phyloP scores from a whole-genome alignment of 805 yeast species.

The Vanderwaltozyma tropicalis region DNA sequence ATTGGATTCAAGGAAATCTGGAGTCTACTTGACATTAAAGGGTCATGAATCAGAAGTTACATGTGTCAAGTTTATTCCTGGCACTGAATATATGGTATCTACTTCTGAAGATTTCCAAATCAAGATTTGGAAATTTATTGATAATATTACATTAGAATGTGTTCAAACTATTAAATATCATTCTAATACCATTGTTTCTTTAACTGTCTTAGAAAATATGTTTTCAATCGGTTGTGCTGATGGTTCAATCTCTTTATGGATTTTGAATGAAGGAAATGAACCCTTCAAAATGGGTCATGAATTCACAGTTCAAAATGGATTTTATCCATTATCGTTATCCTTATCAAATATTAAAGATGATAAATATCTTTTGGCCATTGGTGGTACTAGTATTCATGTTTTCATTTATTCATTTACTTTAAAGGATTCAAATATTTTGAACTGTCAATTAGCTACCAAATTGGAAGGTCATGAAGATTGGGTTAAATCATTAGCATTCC shows the following conservation, averaged over 20 bases:
- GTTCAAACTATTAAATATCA: slow-evolving; percentile 33
- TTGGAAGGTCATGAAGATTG: slow-evolving; percentile 94
- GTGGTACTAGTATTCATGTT: slow-evolving; percentile 53
- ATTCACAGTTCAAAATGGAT: slow-evolving; percentile 16
- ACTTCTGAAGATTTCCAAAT: slow-evolving; percentile 59
- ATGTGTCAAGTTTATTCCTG: slow-evolving; percentile 49
- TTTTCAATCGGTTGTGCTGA: slow-evolving; percentile 55
- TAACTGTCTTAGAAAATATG: slow-evolving; percentile 35
- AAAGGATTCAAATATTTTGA: slow-evolving; percentile 5
- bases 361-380: slow-evolving; percentile 48
- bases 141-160: slow-evolving; percentile 11
- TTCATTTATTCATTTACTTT: slow-evolving; percentile 42
- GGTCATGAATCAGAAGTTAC: slow-evolving; percentile 55
- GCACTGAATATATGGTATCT: slow-evolving; percentile 39
- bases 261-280: slow-evolving; percentile 8
- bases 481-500: slow-evolving; percentile 68
- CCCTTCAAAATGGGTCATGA: slow-evolving; percentile 16
- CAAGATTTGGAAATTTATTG: slow-evolving; percentile 43
- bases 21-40: slow-evolving; percentile 47
- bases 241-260: slow-evolving; percentile 50
- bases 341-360: slow-evolving; percentile 17
- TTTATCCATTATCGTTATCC: slow-evolving; percentile 23
- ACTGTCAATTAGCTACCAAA: slow-evolving; percentile 36
- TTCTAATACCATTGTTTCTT: slow-evolving; percentile 42
- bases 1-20: slow-evolving; percentile 30